Percentiles rank a stretch among this genome's conserved stretches.
Evolutionary conservation across 805 yeast species (phyloP).

Genomic region (Cyberlindnera euphorbiae): DNA sequence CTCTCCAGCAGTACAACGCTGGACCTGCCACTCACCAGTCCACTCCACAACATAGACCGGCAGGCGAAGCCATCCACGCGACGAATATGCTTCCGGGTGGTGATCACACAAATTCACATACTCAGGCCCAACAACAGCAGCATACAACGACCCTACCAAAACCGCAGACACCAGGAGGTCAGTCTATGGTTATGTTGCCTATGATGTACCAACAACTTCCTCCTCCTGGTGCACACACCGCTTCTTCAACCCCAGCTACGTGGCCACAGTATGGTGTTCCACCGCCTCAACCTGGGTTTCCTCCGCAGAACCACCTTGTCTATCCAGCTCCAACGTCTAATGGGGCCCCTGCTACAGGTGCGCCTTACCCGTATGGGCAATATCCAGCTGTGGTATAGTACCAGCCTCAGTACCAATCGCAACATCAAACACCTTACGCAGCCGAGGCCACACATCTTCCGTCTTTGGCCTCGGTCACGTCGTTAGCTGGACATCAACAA

Average conservation of each 20-base stretch:
- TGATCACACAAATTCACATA: conserved; percentile 4
- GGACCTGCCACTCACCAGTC: neutral
- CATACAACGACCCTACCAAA: conserved; percentile 6
- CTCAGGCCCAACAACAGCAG: conserved; percentile 7
- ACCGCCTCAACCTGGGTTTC: conserved; percentile 5
- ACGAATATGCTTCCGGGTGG: no score
- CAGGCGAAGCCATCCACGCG: no score
- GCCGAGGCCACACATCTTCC: conserved; percentile 6
- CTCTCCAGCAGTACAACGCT: no score
- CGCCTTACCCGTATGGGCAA: no score
- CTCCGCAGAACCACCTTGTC: conserved; percentile 4
- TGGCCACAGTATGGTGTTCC: conserved; percentile 12
- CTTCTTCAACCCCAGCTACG: conserved; percentile 5
- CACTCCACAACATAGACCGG: conserved; percentile 9
- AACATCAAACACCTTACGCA: no score
- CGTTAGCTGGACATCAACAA: no score
- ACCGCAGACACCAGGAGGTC: conserved; percentile 3
- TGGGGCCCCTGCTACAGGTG: no score
- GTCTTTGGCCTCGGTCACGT: conserved; percentile 1
- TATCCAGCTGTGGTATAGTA: no score
- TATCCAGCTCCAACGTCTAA: conserved; percentile 12
- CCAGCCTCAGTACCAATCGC: no score
- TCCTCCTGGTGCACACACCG: neutral
- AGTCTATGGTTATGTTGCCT: conserved; percentile 13
- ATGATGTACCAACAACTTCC: conserved; percentile 15